These are phyloP conservation scores for Aspergillus cavernicola DNA, from an alignment of 495 filamentous ascomycete genomes.

Conservation along the genomic window DNA sequence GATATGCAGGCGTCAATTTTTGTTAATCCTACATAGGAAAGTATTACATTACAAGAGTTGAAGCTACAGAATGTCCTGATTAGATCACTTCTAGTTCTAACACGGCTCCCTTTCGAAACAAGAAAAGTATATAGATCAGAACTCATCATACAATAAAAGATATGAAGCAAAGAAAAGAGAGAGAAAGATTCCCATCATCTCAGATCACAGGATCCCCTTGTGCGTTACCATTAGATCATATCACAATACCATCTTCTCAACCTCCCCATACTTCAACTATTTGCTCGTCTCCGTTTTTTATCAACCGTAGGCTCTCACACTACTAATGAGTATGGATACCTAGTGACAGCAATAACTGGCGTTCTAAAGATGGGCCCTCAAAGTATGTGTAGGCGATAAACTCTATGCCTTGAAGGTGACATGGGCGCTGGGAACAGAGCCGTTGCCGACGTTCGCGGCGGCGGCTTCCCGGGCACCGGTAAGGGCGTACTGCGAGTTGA, in stretches of 20 bases:
- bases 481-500: constrained; percentile 70
- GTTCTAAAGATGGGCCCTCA: neutral
- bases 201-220: neutral
- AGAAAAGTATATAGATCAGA: constrained; percentile 13
- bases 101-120: constrained; percentile 3
- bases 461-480: constrained; percentile 58
- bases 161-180: neutral
- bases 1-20: no score
- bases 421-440: constrained; percentile 40
- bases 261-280: neutral
- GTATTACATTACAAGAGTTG: no score
- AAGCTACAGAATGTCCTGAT: no score
- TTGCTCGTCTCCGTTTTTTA: no score
- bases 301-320: no score
- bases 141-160: constrained; percentile 16
- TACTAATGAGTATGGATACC: no score
- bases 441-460: constrained; percentile 33
- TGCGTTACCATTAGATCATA: no score
- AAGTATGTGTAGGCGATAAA: neutral
- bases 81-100: no score
- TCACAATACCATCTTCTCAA: neutral
- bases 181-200: neutral
- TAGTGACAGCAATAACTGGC: neutral
- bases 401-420: constrained; percentile 33
- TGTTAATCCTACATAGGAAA: no score